phyloP scores from a whole-genome alignment of 1,284 basidiomycete genomes.

The Leccinum variabile region DNA sequence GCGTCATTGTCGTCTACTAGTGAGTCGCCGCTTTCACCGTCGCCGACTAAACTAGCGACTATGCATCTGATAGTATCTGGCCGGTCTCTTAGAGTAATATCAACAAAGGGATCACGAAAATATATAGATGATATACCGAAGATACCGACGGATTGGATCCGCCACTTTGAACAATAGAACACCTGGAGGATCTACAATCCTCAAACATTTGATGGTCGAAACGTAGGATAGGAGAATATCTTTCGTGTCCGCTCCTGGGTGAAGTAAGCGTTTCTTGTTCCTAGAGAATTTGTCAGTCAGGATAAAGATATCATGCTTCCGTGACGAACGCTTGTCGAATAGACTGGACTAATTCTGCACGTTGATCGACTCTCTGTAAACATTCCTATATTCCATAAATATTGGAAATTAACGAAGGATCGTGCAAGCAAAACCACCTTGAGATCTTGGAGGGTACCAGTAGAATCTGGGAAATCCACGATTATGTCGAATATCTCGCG shows the following conservation, averaged over 20 bases:
- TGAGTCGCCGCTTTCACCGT: constrained; percentile 79
- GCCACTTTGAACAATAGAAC: constrained; percentile 91
- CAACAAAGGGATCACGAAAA: constrained; percentile 1
- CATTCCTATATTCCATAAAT: constrained; percentile 55
- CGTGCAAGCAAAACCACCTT: constrained; percentile 48
- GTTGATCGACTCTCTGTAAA: constrained; percentile 75
- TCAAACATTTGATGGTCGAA: constrained; percentile 89
- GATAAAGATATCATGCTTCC: background rate
- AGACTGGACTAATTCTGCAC: constrained; percentile 64
- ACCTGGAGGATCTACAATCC: constrained; percentile 89
- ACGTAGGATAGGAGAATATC: constrained; percentile 92
- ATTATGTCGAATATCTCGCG: constrained; percentile 95
- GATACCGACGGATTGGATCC: constrained; percentile 84
- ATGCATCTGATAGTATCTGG: constrained; percentile 92
- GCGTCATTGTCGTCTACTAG: constrained; percentile 79
- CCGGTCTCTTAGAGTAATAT: constrained; percentile 55
- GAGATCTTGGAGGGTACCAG: constrained; percentile 85
- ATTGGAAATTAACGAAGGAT: background rate
- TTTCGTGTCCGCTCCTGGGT: constrained; percentile 95
- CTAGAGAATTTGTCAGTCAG: constrained; percentile 40
- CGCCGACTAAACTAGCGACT: constrained; percentile 87
- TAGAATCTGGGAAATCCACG: constrained; percentile 88
- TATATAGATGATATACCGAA: constrained; percentile 51
- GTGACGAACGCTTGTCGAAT: constrained; percentile 66
- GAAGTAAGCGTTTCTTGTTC: constrained; percentile 84